phyloP scores from a whole-genome alignment of 73 alveolate genomes.

The Paraurostyla sp. region DNA sequence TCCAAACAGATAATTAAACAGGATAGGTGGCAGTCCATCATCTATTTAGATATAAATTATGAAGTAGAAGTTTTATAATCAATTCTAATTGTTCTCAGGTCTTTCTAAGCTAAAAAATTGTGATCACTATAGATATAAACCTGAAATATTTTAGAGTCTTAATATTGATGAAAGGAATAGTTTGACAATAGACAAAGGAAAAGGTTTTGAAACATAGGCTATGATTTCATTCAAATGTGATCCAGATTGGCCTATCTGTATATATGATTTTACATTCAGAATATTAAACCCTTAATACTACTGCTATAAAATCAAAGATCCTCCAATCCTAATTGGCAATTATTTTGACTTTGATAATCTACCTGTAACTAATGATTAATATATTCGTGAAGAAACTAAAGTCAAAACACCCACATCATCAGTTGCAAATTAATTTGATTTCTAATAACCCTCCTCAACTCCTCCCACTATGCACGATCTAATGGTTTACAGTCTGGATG shows the following conservation, averaged over 20 bases:
- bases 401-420: neutral
- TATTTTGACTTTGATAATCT: constrained; percentile 8
- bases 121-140: neutral
- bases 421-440: neutral
- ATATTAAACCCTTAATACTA: neutral
- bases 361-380: constrained; percentile 7
- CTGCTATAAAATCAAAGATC: neutral
- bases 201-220: neutral
- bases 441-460: neutral
- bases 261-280: constrained; percentile 37
- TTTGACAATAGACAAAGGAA: neutral
- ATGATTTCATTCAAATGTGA: neutral
- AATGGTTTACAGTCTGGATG: constrained; percentile 15
- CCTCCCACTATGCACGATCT: neutral
- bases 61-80: neutral
- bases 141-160: neutral
- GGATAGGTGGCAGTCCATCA: no score
- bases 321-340: neutral
- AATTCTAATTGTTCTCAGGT: neutral
- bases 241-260: constrained; percentile 46
- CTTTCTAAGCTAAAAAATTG: neutral
- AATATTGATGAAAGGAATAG: neutral
- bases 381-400: neutral
- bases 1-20: no score
- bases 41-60: neutral